Base-by-base conservation (phyloP, 495 filamentous ascomycete genomes). In the Hypoxylon trugodes region DNA sequence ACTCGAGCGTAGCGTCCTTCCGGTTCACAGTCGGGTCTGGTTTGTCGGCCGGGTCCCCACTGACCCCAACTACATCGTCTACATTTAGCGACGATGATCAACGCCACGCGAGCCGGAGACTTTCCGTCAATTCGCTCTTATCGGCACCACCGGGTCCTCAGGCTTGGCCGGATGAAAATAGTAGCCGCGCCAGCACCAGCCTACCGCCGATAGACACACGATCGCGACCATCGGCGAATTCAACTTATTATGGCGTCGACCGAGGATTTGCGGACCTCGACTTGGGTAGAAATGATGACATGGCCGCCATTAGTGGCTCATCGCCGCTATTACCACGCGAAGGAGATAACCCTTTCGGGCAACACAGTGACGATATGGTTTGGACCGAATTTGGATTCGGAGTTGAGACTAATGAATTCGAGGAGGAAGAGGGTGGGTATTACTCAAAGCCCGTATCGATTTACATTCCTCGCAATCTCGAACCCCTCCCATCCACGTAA, bases 231-330 rank as follows among this genome's bases (percentile, higher is more conserved):
- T 68, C 70, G 32, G 58, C 69, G 13, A 73, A 76, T 35, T 59
- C 66, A 7, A 76, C 66, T n/a, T 76, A 72, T 35, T 90, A 89
- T 68, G 90, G 90, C 1, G 76, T 88, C 48, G 90, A 93, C 66
- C 79, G 83, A 21, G 90, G 90, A 2, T 79, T 84, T 51, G 83
- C 84, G 1, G 90, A 93, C 73, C 69, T 81, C 12, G 90, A 93
- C 69, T 63, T 88, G 2, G 84, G 84, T 10, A 82, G 81, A 40
- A 92, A 92, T 57, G 84, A 91, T 60, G 90, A 93, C 58, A 62
- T 60, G 24, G 77, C 79, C 43, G 81, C 82, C 5, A 78, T 85
- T 16, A 70, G 71, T 33, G 65, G 74, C 2, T 59, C 67, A n/a
- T 83, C 81, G 55, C 82, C 81, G 13, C 75, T 66, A 47, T 37